Conservation (phyloP, 2,329 filamentous ascomycete species). For the Sporothrix pseudoabietina region DNA sequence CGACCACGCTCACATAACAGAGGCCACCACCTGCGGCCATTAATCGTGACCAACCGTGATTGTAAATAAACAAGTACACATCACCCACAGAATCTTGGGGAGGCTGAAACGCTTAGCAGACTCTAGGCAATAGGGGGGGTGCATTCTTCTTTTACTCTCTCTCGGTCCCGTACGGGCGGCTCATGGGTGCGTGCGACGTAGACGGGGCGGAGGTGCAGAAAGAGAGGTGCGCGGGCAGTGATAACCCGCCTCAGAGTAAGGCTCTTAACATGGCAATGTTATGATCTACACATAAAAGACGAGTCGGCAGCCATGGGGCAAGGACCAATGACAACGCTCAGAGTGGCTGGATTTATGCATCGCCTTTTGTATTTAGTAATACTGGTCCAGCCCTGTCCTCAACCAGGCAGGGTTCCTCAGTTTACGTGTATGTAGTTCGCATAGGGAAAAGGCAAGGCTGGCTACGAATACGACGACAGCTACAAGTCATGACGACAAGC, state of each 20-base stretch:
- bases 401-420: background rate
- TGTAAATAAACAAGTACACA: background rate
- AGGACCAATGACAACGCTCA: background rate
- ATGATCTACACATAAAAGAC: background rate
- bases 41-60: background rate
- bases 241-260: background rate
- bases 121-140: background rate
- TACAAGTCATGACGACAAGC: background rate
- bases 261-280: background rate
- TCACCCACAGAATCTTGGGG: background rate
- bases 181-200: background rate
- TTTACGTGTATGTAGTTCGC: background rate
- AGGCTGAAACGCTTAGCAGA: conserved; percentile 11
- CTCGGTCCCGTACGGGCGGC: conserved; percentile 16
- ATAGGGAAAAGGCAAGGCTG: background rate
- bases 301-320: background rate
- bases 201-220: background rate
- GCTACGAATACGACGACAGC: background rate
- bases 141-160: background rate
- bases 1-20: background rate
- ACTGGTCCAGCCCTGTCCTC: too few species aligned
- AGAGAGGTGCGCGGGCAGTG: background rate
- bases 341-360: conserved; percentile 5
- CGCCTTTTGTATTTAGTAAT: background rate
- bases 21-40: background rate